These are phyloP conservation scores for Oemleria cerasiformis DNA, from an alignment of 306 rosid species.

Conservation along the genomic window DNA sequence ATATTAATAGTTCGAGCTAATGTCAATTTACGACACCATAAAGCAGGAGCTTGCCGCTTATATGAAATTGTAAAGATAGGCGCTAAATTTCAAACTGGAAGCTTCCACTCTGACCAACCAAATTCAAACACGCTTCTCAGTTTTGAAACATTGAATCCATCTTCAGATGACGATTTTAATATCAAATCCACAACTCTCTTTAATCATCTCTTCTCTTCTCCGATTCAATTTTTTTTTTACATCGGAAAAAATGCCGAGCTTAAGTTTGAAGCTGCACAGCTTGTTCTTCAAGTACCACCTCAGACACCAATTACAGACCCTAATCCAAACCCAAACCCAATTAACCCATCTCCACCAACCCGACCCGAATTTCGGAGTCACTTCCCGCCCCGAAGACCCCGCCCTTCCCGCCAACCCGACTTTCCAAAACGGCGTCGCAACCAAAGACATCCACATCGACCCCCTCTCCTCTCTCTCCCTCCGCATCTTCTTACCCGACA, in stretches of 20 bases:
- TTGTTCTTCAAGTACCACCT: constrained; percentile 79
- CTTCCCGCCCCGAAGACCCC: constrained; percentile 70
- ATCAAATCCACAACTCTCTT: background rate
- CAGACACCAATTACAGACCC: constrained; percentile 66
- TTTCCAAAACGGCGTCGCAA: constrained; percentile 80
- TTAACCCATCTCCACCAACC: background rate
- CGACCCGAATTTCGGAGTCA: constrained; percentile 51
- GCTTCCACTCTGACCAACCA: constrained; percentile 12
- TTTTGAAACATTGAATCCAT: background rate
- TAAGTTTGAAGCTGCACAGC: constrained; percentile 79
- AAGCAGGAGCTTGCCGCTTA: background rate
- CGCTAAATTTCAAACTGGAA: background rate
- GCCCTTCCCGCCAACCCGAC: constrained; percentile 62
- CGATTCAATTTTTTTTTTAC: background rate
- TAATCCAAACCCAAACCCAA: constrained; percentile 13
- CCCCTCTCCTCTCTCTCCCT: constrained; percentile 65
- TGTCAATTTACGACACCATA: background rate
- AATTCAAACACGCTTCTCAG: constrained; percentile 11
- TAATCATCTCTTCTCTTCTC: background rate
- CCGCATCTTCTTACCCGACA: constrained; percentile 83
- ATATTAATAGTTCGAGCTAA: background rate
- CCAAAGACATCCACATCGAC: constrained; percentile 84
- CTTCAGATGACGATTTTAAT: background rate
- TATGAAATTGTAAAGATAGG: background rate
- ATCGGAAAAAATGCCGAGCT: constrained; percentile 52